These are phyloP conservation scores for Papiliotrema nemorosa DNA, from an alignment of 1,284 basidiomycete genomes.

Conservation along the genomic window DNA sequence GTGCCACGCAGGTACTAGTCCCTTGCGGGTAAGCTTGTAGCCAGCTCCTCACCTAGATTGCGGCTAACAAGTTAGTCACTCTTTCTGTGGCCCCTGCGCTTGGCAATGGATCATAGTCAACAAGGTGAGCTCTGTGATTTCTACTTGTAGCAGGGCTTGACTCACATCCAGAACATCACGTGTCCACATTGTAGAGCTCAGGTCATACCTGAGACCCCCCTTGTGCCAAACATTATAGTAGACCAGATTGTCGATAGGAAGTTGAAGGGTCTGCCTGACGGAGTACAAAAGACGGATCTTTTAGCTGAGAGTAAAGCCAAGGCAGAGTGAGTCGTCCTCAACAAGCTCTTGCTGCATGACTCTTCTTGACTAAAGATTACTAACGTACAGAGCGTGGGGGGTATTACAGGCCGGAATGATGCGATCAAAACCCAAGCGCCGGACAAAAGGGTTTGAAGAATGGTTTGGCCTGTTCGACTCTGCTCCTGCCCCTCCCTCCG, in stretches of 20 bases:
- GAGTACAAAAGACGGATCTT: constrained; percentile 27
- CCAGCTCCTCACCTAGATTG: background rate
- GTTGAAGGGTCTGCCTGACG: constrained; percentile 18
- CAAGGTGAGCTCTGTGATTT: constrained; percentile 16
- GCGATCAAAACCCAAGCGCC: constrained; percentile 8
- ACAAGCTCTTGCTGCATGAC: background rate
- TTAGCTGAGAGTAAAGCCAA: constrained; percentile 29
- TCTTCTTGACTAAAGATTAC: background rate
- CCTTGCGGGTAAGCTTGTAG: constrained; percentile 38
- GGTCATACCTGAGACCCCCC: constrained; percentile 14
- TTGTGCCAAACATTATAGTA: constrained; percentile 34
- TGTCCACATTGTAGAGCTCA: constrained; percentile 34
- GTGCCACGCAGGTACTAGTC: constrained; percentile 28
- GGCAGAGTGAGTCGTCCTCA: constrained; percentile 22
- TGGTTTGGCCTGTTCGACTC: constrained; percentile 13
- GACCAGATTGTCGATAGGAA: constrained; percentile 40
- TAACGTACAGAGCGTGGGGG: constrained; percentile 22
- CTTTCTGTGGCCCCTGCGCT: constrained; percentile 36
- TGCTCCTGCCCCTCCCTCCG: no score
- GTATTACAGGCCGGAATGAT: constrained; percentile 16
- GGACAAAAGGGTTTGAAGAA: constrained; percentile 20
- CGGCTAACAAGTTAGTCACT: constrained; percentile 19
- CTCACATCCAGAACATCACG: constrained; percentile 20
- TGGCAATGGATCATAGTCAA: constrained; percentile 36
- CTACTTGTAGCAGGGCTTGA: background rate